Evolutionary conservation across 306 rosid species (phyloP).

Genomic region (Benincasa hispida): DNA sequence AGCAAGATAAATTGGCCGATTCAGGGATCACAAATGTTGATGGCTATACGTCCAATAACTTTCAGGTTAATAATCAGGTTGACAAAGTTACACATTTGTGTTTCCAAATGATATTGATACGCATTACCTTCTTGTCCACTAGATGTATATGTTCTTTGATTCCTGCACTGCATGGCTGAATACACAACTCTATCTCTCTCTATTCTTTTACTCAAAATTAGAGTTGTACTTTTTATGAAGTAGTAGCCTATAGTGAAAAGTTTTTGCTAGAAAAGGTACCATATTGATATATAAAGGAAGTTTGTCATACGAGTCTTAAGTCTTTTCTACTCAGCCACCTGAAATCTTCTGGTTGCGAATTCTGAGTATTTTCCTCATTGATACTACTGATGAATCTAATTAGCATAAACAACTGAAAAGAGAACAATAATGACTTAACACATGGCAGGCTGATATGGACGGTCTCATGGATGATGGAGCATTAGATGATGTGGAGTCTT

Average conservation of each 20-base stretch:
- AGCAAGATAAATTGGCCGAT: slow-evolving; percentile 31
- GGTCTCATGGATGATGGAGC: slow-evolving; percentile 41
- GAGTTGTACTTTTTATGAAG: not conserved
- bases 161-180: not conserved
- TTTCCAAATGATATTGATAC: not conserved
- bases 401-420: not conserved
- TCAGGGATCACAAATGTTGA: slow-evolving; percentile 21
- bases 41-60: slow-evolving; percentile 26
- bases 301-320: not conserved
- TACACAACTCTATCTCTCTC: not conserved
- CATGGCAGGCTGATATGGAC: slow-evolving; percentile 2
- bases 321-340: not conserved
- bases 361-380: not conserved
- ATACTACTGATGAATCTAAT: not conserved
- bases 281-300: not conserved
- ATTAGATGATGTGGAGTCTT: slow-evolving; percentile 41
- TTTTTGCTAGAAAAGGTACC: not conserved
- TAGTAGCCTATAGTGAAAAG: not conserved
- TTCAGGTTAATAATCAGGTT: slow-evolving; percentile 58
- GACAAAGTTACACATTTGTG: slow-evolving; percentile 4
- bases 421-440: not conserved
- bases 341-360: not conserved
- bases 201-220: not conserved
- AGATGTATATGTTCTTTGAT: not conserved
- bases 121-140: not conserved